Conservation (phyloP, 2,329 filamentous ascomycete genomes). For the Cladophialophora exuberans region DNA sequence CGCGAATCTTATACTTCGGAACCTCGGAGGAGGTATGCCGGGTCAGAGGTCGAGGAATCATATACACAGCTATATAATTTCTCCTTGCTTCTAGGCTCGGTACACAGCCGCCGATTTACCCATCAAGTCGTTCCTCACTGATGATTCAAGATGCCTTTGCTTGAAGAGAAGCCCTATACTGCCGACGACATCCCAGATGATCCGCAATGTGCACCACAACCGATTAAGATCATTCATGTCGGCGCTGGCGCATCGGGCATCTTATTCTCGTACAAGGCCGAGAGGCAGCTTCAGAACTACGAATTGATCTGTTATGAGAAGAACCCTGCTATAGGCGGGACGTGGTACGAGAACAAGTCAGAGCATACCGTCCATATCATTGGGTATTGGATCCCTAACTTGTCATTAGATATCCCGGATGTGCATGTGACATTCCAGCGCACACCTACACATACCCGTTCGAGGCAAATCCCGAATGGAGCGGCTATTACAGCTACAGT, state of each 20-base stretch:
- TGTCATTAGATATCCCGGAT: conserved; percentile 18
- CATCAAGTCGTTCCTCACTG: background rate
- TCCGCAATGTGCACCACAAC: conserved; percentile 24
- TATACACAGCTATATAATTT: background rate
- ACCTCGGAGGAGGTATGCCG: too few relatives aligned
- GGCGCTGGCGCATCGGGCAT: conserved; percentile 28
- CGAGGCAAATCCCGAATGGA: conserved; percentile 33
- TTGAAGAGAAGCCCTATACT: conserved; percentile 11
- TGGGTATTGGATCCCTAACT: background rate
- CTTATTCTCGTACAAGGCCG: conserved; percentile 22
- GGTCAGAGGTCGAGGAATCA: too few relatives aligned
- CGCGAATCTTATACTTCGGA: too few relatives aligned
- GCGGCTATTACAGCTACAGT: conserved; percentile 32
- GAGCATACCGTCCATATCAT: background rate
- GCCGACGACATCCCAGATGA: conserved; percentile 21
- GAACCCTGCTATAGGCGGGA: conserved; percentile 24
- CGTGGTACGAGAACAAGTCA: conserved; percentile 24
- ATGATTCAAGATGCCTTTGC: conserved; percentile 8
- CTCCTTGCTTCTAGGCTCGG: background rate
- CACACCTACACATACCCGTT: conserved; percentile 30
- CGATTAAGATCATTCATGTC: conserved; percentile 30
- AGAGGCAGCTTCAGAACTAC: conserved; percentile 41
- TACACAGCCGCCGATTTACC: background rate
- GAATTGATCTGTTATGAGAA: conserved; percentile 29
- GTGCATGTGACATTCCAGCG: conserved; percentile 42